Base-by-base conservation (phyloP, 495 filamentous ascomycete genomes). In the Penicillium longicatenatum region DNA sequence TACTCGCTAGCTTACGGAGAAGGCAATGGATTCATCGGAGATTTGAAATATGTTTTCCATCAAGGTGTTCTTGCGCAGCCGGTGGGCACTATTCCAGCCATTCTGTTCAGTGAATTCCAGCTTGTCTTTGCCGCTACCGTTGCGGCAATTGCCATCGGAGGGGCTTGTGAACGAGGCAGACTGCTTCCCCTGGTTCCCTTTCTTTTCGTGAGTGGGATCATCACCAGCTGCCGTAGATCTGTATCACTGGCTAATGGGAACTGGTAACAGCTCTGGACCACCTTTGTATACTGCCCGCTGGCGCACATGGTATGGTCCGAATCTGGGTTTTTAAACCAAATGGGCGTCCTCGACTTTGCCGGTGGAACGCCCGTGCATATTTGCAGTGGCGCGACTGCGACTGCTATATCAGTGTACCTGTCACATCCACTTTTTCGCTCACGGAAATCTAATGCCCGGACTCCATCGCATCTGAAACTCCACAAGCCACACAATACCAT, bases 71-170 rank as follows among this genome's bases (percentile, higher is more conserved):
- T 80, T 1, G 70, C 68, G 1, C 60, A 77, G 12, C 75, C 76
- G 3, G 63, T 79, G 6, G 74, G 73, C 9, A 65, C 71, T 0
- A 75, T 81, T 17, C 80, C 81, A 2, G 81, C 81, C 50, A 75
- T 83, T 35, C 66, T 82, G 9, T 82, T 81, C 65, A 75, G 75
- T 19, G 63, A 82, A 37, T 83, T 81, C 58, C 81, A 83, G 66
- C 70, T 78, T 53, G 72, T 82, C 35, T 84, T 82, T 67, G 75
- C 75, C 61, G 78, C 77, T 22, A 76, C 74, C 29, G 79, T 81
- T 1, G 76, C 77, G 50, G 71, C 65, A 14, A 71, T 74, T 43
- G 63, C 78, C 9, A 71, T 80, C 37, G 74, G 79, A 9, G 78
- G 76, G 16, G 67, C 74, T 46, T 78, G 79, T 58, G 80, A 82